Conservation (phyloP, 2,329 filamentous ascomycete species). For the Nannizziopsis arthrosporioides region DNA sequence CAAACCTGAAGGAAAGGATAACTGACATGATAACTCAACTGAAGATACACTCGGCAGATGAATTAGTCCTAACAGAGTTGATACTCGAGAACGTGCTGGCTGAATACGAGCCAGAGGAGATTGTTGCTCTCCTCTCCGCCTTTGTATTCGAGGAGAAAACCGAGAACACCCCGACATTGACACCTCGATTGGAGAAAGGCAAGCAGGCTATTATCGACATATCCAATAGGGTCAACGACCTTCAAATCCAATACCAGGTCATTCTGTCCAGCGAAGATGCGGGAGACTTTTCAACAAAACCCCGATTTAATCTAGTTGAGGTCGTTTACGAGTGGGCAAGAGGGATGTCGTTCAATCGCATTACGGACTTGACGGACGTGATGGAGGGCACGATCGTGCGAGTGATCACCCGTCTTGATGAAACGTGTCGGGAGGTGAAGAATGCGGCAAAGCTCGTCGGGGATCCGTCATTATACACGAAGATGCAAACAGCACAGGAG, state of each 20-base stretch:
- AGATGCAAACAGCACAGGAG: constrained; percentile 97
- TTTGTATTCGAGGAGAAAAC: constrained; percentile 99
- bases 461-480: constrained; percentile 81
- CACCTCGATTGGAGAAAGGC: constrained; percentile 67
- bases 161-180: constrained; percentile 65
- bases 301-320: constrained; percentile 87
- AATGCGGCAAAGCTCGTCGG: constrained; percentile 92
- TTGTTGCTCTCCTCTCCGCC: constrained; percentile 80
- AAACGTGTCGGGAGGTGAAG: constrained; percentile 94
- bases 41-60: constrained; percentile 83
- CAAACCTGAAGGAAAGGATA: background rate
- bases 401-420: constrained; percentile 84
- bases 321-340: constrained; percentile 98
- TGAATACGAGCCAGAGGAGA: constrained; percentile 90
- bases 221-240: constrained; percentile 80
- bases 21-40: constrained; percentile 9
- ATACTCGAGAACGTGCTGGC: constrained; percentile 94
- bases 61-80: constrained; percentile 88
- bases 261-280: constrained; percentile 80
- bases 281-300: constrained; percentile 79
- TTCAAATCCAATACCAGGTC: constrained; percentile 84
- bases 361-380: constrained; percentile 89
- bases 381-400: constrained; percentile 94
- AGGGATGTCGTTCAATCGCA: constrained; percentile 97
- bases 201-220: constrained; percentile 79